A percentile compares a stretch with the other conserved stretches of the same genome.
phyloP scores from a whole-genome alignment of 139 green algal species.

The Coccomyxa sp. region DNA sequence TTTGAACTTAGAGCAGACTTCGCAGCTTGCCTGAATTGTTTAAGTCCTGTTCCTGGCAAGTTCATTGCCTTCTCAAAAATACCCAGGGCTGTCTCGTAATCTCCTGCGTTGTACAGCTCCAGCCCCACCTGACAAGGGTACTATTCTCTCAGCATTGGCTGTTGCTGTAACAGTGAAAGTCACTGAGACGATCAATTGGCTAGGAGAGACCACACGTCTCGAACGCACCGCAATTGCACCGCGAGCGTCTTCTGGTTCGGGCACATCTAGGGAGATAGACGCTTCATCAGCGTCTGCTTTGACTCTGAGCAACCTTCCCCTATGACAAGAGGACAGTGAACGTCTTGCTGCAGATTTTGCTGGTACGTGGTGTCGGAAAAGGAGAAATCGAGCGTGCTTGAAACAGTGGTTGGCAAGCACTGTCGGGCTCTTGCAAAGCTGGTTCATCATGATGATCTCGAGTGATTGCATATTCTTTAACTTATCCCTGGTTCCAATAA shows the following conservation, averaged over 20 bases:
- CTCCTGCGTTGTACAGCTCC: constrained; percentile 18
- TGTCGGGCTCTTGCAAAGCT: no score
- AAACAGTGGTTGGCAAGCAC: no score
- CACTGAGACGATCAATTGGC: no score
- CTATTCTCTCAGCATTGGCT: no score
- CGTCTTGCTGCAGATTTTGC: no score
- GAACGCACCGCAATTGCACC: constrained; percentile 39
- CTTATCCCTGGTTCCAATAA: no score
- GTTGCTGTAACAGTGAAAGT: no score
- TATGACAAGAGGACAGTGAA: background rate
- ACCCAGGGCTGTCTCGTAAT: constrained; percentile 49
- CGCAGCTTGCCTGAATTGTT: constrained; percentile 52
- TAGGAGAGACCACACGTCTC: background rate
- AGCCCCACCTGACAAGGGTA: constrained; percentile 14
- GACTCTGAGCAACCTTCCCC: background rate
- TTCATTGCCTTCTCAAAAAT: constrained; percentile 67
- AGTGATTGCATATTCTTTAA: no score
- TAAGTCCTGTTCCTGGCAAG: constrained; percentile 72
- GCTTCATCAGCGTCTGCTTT: background rate
- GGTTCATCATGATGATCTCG: no score
- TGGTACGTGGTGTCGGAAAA: no score
- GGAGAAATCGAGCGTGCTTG: no score
- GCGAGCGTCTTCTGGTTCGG: constrained; percentile 15
- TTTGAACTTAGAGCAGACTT: background rate
- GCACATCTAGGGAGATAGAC: background rate